Conservation (phyloP, 139 green algal genomes). For the Choricystis sp. region DNA sequence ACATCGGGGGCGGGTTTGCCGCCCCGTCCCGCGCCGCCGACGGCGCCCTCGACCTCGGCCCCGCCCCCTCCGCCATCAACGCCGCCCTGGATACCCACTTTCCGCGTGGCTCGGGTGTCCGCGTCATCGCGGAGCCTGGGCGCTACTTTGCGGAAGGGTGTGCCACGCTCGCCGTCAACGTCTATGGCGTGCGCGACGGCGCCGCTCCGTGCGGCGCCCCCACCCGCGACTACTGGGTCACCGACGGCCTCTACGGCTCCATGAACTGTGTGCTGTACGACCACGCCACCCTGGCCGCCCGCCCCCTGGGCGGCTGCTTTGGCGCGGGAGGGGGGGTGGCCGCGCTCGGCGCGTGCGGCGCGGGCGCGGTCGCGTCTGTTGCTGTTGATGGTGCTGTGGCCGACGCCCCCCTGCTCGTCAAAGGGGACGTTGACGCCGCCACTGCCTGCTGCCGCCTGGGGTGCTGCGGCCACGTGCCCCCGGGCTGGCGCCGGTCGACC, state of each 20-base stretch:
- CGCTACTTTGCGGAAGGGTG: slow-evolving; percentile 91
- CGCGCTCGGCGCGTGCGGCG: neutral
- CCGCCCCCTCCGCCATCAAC: slow-evolving; percentile 69
- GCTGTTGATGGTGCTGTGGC: too few relatives aligned
- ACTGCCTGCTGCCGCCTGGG: slow-evolving; percentile 1
- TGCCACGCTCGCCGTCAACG: slow-evolving; percentile 50
- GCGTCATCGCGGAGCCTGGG: slow-evolving; percentile 87
- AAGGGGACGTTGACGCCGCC: slow-evolving; percentile 4
- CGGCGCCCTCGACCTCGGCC: slow-evolving; percentile 53
- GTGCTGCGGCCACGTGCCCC: slow-evolving; percentile 13
- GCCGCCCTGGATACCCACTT: slow-evolving; percentile 69
- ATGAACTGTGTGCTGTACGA: slow-evolving; percentile 93
- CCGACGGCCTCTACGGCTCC: slow-evolving; percentile 89
- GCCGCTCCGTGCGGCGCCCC: neutral
- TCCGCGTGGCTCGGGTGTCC: slow-evolving; percentile 40
- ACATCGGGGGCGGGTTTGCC: slow-evolving; percentile 92
- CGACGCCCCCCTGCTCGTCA: neutral
- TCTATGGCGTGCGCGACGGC: slow-evolving; percentile 65
- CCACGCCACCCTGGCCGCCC: slow-evolving; percentile 28
- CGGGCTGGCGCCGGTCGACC: slow-evolving; percentile 27
- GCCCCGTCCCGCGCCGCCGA: neutral
- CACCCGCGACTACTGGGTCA: slow-evolving; percentile 71
- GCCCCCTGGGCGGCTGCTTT: slow-evolving; percentile 20
- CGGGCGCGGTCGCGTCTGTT: slow-evolving; percentile 1
- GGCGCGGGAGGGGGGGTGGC: neutral